A percentile compares a stretch with the other conserved stretches of the same genome.
Evolutionary conservation across 176 grass and related monocot genomes (phyloP).

Genomic region (Aegilops tauschii): DNA sequence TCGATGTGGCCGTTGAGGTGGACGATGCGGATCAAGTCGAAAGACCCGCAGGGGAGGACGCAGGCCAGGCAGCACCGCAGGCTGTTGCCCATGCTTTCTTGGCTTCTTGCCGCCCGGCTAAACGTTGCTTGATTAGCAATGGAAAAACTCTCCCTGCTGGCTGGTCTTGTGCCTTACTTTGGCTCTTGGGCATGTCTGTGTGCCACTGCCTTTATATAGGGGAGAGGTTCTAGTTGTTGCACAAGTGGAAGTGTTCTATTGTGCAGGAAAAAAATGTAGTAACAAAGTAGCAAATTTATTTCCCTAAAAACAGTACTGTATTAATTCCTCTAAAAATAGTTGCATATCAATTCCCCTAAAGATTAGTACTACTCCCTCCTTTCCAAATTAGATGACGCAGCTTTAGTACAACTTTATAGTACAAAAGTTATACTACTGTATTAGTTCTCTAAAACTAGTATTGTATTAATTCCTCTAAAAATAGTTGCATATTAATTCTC

Average conservation of each 20-base stretch:
- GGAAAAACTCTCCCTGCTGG: neutral
- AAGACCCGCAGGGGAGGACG: constrained; percentile 85
- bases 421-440: no score
- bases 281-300: neutral
- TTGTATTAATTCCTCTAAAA: neutral
- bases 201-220: constrained; percentile 35
- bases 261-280: neutral
- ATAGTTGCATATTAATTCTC: neutral
- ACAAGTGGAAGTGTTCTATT: constrained; percentile 14
- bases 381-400: no score
- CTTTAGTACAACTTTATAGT: no score
- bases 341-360: neutral
- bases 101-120: constrained; percentile 7
- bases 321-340: neutral
- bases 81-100: constrained; percentile 74
- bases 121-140: neutral
- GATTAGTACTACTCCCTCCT: no score
- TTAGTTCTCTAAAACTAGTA: neutral
- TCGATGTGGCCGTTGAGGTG: constrained; percentile 78
- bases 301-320: neutral
- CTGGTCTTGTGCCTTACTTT: neutral
- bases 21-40: constrained; percentile 78
- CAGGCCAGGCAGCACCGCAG: constrained; percentile 80
- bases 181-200: constrained; percentile 20
- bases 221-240: neutral